Evolutionary conservation across 306 rosid genomes (phyloP).

Genomic region (Senna siamea): DNA sequence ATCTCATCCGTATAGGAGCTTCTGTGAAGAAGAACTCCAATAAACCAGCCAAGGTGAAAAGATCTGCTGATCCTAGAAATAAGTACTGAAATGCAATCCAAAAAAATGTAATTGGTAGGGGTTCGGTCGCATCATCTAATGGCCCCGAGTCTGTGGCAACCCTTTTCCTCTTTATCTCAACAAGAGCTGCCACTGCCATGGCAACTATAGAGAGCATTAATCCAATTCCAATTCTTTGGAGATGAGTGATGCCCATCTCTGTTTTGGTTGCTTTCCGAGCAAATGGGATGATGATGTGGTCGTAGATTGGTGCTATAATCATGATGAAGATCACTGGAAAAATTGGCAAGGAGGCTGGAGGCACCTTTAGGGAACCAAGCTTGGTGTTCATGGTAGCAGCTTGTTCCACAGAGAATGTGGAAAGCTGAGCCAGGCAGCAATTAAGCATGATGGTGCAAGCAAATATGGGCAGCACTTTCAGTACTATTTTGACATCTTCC

Average conservation of each 20-base stretch:
- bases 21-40: slow-evolving; percentile 95
- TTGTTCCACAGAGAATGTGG: slow-evolving; percentile 92
- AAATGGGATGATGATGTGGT: slow-evolving; percentile 76
- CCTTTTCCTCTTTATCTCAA: slow-evolving; percentile 75
- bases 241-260: slow-evolving; percentile 80
- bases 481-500: slow-evolving; percentile 80
- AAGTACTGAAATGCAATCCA: slow-evolving; percentile 89
- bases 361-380: slow-evolving; percentile 73
- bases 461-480: slow-evolving; percentile 76
- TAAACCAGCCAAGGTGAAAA: slow-evolving; percentile 87
- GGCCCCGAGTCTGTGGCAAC: slow-evolving; percentile 54
- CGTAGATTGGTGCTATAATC: slow-evolving; percentile 80
- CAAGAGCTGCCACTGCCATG: slow-evolving; percentile 89
- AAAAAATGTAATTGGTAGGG: slow-evolving; percentile 75
- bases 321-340: slow-evolving; percentile 87
- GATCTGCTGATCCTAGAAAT: slow-evolving; percentile 94
- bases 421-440: slow-evolving; percentile 89
- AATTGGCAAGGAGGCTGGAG: slow-evolving; percentile 89
- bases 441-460: slow-evolving; percentile 88
- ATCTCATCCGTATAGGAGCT: slow-evolving; percentile 83
- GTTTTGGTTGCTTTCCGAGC: slow-evolving; percentile 68
- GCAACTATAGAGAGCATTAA: slow-evolving; percentile 71
- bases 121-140: slow-evolving; percentile 49
- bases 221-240: slow-evolving; percentile 85
- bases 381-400: slow-evolving; percentile 92